Conservation (phyloP, 2,329 filamentous ascomycete genomes). For the Epichloe hybrida region DNA sequence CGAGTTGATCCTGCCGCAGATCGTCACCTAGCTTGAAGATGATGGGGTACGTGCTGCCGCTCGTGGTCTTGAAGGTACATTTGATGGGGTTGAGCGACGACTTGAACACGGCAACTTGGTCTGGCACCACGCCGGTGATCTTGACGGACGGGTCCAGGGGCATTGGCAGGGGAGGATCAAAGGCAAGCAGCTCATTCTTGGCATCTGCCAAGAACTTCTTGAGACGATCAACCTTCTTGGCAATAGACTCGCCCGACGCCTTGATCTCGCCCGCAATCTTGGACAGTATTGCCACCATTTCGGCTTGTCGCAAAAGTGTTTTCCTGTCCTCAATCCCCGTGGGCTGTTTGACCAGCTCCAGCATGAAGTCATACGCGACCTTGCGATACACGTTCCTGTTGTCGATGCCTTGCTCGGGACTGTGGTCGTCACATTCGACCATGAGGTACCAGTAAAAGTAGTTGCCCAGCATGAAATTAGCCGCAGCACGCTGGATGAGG, state of each 20-base stretch:
- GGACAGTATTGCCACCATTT: conserved; percentile 74
- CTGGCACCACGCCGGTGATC: conserved; percentile 66
- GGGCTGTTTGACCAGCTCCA: conserved; percentile 59
- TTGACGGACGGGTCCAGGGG: conserved; percentile 76
- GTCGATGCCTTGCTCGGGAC: conserved; percentile 57
- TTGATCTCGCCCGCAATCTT: conserved; percentile 85
- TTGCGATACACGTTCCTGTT: conserved; percentile 81
- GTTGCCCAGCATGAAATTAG: conserved; percentile 83
- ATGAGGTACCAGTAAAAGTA: conserved; percentile 98
- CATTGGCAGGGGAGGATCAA: conserved; percentile 77
- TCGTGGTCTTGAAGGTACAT: conserved; percentile 73
- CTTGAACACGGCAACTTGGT: conserved; percentile 87
- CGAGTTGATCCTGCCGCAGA: conserved; percentile 87
- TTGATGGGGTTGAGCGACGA: conserved; percentile 86
- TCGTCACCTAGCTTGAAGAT: conserved; percentile 98
- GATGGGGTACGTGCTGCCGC: conserved; percentile 70
- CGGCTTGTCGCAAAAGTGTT: conserved; percentile 71
- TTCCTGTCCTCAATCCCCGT: conserved; percentile 62
- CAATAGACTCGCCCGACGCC: conserved; percentile 61
- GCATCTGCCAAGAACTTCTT: conserved; percentile 78
- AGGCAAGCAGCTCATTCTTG: conserved; percentile 72
- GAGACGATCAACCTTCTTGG: conserved; percentile 68
- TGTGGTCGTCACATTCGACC: conserved; percentile 86
- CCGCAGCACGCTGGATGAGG: conserved; percentile 72
- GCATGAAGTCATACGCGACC: conserved; percentile 94